These are phyloP conservation scores for Fusarium illudens DNA, from an alignment of 2,329 filamentous ascomycete genomes.

Conservation along the genomic window DNA sequence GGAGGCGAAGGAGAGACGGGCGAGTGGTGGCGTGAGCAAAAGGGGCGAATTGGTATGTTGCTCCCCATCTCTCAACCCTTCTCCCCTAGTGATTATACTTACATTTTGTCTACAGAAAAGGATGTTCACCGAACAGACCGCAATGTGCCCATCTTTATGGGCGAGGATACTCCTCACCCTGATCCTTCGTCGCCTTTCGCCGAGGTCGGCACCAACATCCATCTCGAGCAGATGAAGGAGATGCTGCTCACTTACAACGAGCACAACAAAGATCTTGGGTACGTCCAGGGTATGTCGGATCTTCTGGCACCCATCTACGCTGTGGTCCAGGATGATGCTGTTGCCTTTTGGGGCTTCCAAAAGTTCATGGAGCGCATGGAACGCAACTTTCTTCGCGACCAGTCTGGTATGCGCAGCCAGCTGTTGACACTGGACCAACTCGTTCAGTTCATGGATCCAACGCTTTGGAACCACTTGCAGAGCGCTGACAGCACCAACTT, in stretches of 20 bases:
- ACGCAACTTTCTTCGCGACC: slow-evolving; percentile 92
- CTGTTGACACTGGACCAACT: slow-evolving; percentile 91
- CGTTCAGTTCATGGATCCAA: slow-evolving; percentile 95
- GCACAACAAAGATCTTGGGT: slow-evolving; percentile 93
- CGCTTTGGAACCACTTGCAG: slow-evolving; percentile 89
- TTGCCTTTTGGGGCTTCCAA: slow-evolving; percentile 97
- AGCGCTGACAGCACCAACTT: slow-evolving; percentile 96
- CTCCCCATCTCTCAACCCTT: slow-evolving; percentile 19
- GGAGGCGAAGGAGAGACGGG: slow-evolving; percentile 81
- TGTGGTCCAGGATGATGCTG: slow-evolving; percentile 94
- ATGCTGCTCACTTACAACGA: slow-evolving; percentile 99
- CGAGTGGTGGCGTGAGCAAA: slow-evolving; percentile 98
- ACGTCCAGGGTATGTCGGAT: slow-evolving; percentile 99
- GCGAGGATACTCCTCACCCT: slow-evolving; percentile 95
- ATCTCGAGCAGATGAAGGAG: slow-evolving; percentile 98
- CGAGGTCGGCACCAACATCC: slow-evolving; percentile 91
- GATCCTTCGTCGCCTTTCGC: slow-evolving; percentile 96
- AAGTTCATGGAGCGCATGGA: slow-evolving; percentile 99
- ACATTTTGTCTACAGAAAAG: slow-evolving; percentile 73
- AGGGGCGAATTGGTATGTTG: slow-evolving; percentile 84
- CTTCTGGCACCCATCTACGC: slow-evolving; percentile 95
- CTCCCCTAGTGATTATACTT: neutral
- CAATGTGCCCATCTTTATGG: slow-evolving; percentile 91
- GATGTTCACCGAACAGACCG: slow-evolving; percentile 98
- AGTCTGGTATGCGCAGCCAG: slow-evolving; percentile 94